These are phyloP conservation scores for Magnusiomyces paraingens DNA, from an alignment of 1,139 yeast genomes.

Conservation along the genomic window DNA sequence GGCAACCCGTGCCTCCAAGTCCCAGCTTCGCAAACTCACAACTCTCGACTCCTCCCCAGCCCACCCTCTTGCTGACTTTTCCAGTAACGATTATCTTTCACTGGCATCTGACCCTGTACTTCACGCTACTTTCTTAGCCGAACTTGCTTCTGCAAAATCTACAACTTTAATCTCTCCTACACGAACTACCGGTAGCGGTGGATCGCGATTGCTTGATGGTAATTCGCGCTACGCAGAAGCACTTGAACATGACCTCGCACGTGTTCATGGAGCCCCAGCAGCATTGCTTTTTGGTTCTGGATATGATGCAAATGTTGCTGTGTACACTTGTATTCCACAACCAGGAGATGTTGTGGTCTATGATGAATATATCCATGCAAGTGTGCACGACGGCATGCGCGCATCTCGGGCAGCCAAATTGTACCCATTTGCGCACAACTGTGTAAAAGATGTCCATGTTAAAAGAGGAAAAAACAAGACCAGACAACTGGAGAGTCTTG, in stretches of 20 bases:
- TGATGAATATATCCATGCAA: slow-evolving; percentile 29
- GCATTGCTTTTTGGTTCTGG: slow-evolving; percentile 28
- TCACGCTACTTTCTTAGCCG: slow-evolving; percentile 14
- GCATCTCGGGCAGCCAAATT: slow-evolving; percentile 19
- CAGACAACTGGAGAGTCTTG: not conserved
- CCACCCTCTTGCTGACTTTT: slow-evolving; percentile 19
- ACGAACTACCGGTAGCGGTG: slow-evolving; percentile 24
- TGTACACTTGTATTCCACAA: slow-evolving; percentile 26
- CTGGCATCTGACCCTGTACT: slow-evolving; percentile 14
- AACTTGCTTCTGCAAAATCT: slow-evolving; percentile 10
- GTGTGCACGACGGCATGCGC: slow-evolving; percentile 29
- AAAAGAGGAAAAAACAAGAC: not conserved
- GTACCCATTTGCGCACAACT: slow-evolving; percentile 21
- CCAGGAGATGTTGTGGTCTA: slow-evolving; percentile 25
- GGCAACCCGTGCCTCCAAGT: slow-evolving; percentile 1
- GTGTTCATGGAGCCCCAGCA: slow-evolving; percentile 21
- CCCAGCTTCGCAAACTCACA: slow-evolving; percentile 10
- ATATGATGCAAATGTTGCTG: slow-evolving; percentile 26
- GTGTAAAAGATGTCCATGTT: slow-evolving; percentile 5
- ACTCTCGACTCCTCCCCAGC: not conserved
- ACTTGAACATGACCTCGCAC: slow-evolving; percentile 21
- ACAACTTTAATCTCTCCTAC: not conserved
- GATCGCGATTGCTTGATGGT: slow-evolving; percentile 29
- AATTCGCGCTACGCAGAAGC: slow-evolving; percentile 21
- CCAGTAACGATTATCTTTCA: slow-evolving; percentile 27